Evolutionary conservation across 257 asterid genomes (phyloP).

Genomic region (Solanum ahanhuiri): DNA sequence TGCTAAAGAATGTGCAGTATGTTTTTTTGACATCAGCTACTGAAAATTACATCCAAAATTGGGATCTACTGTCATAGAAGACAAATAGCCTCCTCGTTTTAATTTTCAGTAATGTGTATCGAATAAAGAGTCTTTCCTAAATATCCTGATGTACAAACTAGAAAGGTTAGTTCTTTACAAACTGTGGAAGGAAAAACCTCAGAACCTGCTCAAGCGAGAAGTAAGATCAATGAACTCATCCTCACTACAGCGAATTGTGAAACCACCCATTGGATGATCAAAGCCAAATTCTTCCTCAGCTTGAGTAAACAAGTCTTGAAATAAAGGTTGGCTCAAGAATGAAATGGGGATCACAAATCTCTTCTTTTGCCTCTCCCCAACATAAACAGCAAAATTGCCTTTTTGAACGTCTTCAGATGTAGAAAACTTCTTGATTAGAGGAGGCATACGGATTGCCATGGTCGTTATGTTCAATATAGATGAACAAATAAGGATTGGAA

Average conservation of each 20-base stretch:
- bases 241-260: constrained; percentile 19
- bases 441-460: background rate
- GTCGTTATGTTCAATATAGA: background rate
- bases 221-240: constrained; percentile 20
- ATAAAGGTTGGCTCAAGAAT: constrained; percentile 10
- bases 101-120: background rate
- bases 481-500: background rate
- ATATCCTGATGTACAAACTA: background rate
- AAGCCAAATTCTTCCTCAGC: constrained; percentile 1
- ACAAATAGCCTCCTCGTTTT: background rate
- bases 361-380: constrained; percentile 17
- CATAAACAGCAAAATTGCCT: constrained; percentile 20
- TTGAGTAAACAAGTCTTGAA: background rate
- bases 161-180: background rate
- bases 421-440: background rate
- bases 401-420: constrained; percentile 7
- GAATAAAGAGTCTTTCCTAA: background rate
- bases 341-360: constrained; percentile 17
- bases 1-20: background rate
- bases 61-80: background rate
- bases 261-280: constrained; percentile 25
- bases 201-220: background rate
- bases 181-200: background rate
- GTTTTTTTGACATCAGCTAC: background rate
- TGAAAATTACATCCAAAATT: background rate